Base-by-base conservation (phyloP, 2,329 filamentous ascomycete species). In the Diaporthe batatas region DNA sequence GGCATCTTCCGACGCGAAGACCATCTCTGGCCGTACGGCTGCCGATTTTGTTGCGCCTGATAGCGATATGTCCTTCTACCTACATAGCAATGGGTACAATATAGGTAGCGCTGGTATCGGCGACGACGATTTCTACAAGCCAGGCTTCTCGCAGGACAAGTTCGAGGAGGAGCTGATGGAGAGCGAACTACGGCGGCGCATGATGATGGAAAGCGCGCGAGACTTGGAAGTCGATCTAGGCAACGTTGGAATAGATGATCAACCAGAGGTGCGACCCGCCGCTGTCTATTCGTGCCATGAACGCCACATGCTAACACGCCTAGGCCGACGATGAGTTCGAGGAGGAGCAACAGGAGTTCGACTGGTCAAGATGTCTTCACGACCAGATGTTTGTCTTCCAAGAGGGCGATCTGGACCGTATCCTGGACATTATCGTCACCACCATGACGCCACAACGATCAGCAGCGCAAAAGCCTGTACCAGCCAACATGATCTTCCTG, bases 381-480 rank as follows among this genome's bases (percentile, higher is more conserved):
- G 96, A 99, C 81, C 96, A 99, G 81, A 99, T 99, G 96, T 99
- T 99, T 81, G 96, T 99, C 49, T 99, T 99, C 81, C 96, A 99
- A 81, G 96, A 98, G 77, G 92, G 91, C 80, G 96, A 99, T 80
- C 88, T 99, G 68, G 93, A 96, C 73, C 91, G 92, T 73, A 98
- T 99, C 78, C 88, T 99, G 76, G 93, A 98, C 80, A 96, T 98
- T 71, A 91, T 98, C 80, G 97, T 99, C 80, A 98, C 96, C 75
- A 96, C 96, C 79, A 98, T 99, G 96, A 97, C 94, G 0, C 96
- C 96, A 1, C 95, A 98, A 83, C 89, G 96, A 77, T 98, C 96
- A 39, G 94, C 95, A 0, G 94, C 95, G n/a, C 96, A 99, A 80
- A 99, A 99, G 78, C 96, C 96, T 0, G 95, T 99, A 0, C 96